Percentiles rank a stretch among this genome's conserved stretches.
Conservation (phyloP, 192 early-diverging fungal species). For the Podila epicladia region DNA sequence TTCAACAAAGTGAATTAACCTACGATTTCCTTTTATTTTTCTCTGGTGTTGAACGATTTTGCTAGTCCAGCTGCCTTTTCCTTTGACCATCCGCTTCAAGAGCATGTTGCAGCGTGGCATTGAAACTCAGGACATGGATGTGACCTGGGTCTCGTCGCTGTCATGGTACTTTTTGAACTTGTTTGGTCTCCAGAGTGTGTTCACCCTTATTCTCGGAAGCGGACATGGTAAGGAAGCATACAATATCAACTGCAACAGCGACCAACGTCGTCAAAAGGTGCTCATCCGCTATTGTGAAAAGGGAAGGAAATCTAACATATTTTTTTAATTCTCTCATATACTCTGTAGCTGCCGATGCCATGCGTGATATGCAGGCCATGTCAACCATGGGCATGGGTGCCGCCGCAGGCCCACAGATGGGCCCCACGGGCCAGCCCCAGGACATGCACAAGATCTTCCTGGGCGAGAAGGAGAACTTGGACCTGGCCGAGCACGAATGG, state of each 20-base stretch:
- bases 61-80: constrained; percentile 95
- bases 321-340: neutral
- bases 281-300: neutral
- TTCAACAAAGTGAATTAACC: neutral
- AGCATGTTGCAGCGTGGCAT: constrained; percentile 97
- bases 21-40: neutral
- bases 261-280: neutral
- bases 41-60: neutral
- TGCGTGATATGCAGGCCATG: constrained; percentile 94
- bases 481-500: constrained; percentile 85
- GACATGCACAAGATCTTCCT: constrained; percentile 89
- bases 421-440: constrained; percentile 75
- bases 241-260: neutral
- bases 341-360: constrained; percentile 76
- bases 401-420: constrained; percentile 65
- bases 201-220: constrained; percentile 91
- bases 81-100: constrained; percentile 96
- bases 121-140: constrained; percentile 96
- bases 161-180: constrained; percentile 99
- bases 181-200: constrained; percentile 93
- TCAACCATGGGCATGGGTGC: constrained; percentile 78
- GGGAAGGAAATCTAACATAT: neutral
- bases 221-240: constrained; percentile 72
- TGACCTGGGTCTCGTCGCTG: constrained; percentile 95
- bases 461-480: constrained; percentile 88